These are phyloP conservation scores for Neurospora pannonica DNA, from an alignment of 495 filamentous ascomycete species.

Conservation along the genomic window DNA sequence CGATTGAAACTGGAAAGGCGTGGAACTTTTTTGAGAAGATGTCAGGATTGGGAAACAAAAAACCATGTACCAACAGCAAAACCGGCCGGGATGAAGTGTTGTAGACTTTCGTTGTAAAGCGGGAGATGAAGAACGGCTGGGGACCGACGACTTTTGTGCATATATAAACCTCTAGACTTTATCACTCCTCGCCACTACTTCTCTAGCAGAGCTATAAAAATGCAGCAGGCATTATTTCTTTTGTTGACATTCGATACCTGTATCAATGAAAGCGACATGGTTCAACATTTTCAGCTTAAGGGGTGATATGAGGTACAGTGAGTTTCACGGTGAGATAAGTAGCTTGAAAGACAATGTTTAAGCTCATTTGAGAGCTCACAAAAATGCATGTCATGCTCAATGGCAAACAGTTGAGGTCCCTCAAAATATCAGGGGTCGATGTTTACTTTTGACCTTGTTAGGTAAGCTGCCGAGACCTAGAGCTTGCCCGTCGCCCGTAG, in stretches of 20 bases:
- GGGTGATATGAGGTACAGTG: not conserved
- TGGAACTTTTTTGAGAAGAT: not conserved
- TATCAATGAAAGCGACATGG: not conserved
- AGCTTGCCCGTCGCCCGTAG: not conserved
- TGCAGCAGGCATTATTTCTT: not conserved
- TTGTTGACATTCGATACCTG: not conserved
- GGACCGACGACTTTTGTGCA: constrained; percentile 32
- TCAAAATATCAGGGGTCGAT: not conserved
- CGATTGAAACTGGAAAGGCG: not conserved
- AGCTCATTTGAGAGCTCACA: not conserved
- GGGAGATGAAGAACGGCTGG: not conserved
- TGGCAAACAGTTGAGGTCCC: not conserved
- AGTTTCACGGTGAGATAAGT: not conserved
- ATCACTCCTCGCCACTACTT: constrained; percentile 14
- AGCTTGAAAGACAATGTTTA: not conserved
- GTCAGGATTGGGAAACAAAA: not conserved
- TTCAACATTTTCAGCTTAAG: not conserved
- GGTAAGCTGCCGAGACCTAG: not conserved
- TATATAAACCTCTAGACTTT: constrained; percentile 38
- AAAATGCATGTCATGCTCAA: not conserved
- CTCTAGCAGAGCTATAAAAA: not conserved
- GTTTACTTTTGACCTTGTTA: not conserved
- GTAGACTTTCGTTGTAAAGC: not conserved
- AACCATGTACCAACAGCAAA: not conserved
- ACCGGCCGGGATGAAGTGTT: not conserved